Base-by-base conservation (phyloP, 306 rosid genomes). In the Malus fusca region DNA sequence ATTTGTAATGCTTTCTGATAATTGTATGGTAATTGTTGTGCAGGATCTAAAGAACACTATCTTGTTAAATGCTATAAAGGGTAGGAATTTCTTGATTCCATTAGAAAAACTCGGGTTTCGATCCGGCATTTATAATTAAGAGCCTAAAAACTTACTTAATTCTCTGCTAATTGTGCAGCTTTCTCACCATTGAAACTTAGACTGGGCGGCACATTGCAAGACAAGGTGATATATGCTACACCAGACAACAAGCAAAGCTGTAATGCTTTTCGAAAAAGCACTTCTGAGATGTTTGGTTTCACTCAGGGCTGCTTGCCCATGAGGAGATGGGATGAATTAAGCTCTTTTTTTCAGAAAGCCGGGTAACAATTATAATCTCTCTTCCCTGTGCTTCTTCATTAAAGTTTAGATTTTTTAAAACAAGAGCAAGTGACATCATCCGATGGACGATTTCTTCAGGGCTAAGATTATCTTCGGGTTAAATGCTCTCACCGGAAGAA, bases 121-220 rank as follows among this genome's bases (percentile, higher is more conserved):
- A 51, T 51, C 55, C 21, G 21, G 55, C 18, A 19, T 17, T 33
- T 7, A 22, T 26, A 33, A 12, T 48, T 61, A 44, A 72, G 30
- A 79, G 71, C 67, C 42, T 62, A 77, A 75, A 30, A 63, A 51
- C 15, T 14, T 12, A 26, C 68, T 66, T 44, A 75, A 55, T 61
- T 71, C 5, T 75, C 8, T 51, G 60, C 81, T 79, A 73, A 77
- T 81, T 85, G 13, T 86, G 89, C 96, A 95, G 99, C 95, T 26
- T 95, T 95, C 87, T 85, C 94, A 18, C 97, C 99, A 23, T 72
- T 95, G 83, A 95, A 95, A 81, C 79, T 95, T 61, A 90, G 97
- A 87, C 75, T 95, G 75, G 97, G 99, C 11, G 99, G 99, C 60
- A 85, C 80, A 19, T 88, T 95, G 88, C 97, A 95, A 87, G 99